Evolutionary conservation across 192 early-diverging fungal species (phyloP).

Genomic region (Coemansia sp.): DNA sequence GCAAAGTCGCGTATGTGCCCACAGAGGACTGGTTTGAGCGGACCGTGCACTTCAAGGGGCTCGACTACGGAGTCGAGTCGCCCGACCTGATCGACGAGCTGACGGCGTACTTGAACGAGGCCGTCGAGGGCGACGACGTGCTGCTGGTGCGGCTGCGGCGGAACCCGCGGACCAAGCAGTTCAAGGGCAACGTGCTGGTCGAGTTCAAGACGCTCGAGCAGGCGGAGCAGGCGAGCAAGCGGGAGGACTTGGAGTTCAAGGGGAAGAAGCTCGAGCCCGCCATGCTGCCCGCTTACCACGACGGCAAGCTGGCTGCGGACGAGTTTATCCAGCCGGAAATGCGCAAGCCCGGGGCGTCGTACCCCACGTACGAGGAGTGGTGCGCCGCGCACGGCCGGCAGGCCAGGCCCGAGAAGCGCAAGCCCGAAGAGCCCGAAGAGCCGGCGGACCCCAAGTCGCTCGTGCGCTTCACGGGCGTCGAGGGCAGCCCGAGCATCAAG

Average conservation of each 20-base stretch:
- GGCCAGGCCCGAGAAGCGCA: conserved; percentile 6
- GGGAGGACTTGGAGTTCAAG: conserved; percentile 22
- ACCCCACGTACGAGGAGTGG: conserved; percentile 45
- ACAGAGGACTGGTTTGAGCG: conserved; percentile 42
- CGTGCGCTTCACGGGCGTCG: conserved; percentile 33
- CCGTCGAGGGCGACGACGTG: conserved; percentile 15
- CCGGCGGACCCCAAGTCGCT: conserved; percentile 15
- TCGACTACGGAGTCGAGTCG: conserved; percentile 34
- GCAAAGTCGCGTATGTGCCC: conserved; percentile 27
- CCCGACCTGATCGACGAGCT: conserved; percentile 28
- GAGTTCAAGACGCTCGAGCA: conserved; percentile 32
- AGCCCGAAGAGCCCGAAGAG: conserved; percentile 9
- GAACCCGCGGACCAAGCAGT: conserved; percentile 47
- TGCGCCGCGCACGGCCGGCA: conserved; percentile 37
- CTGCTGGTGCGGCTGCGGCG: conserved; percentile 42
- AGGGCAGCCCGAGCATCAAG: conserved; percentile 14
- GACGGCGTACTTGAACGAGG: conserved; percentile 22
- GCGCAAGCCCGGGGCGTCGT: conserved; percentile 37
- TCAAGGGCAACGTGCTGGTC: conserved; percentile 51
- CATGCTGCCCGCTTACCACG: conserved; percentile 47
- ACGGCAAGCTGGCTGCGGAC: conserved; percentile 38
- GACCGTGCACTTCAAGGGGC: conserved; percentile 51
- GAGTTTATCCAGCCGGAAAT: conserved; percentile 50
- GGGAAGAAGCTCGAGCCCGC: conserved; percentile 21
- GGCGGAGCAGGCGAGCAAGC: conserved; percentile 28